Evolutionary conservation across 1,284 basidiomycete genomes (phyloP).

Genomic region (Schizopora paradoxa): DNA sequence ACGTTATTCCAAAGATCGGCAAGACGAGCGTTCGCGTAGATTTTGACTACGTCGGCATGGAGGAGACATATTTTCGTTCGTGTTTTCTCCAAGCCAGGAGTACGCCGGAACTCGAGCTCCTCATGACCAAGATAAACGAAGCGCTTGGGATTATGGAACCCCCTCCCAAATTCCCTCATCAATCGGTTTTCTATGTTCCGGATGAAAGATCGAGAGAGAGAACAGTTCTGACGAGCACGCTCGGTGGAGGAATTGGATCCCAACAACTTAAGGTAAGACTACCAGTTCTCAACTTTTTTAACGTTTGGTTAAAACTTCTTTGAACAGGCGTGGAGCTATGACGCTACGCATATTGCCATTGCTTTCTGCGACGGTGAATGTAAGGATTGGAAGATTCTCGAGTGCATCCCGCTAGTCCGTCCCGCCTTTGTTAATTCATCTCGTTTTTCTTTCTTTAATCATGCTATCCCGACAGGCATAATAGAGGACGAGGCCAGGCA

Average conservation of each 20-base stretch:
- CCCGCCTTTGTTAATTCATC: too few relatives aligned
- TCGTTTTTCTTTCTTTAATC: too few relatives aligned
- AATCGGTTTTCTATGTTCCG: constrained; percentile 66
- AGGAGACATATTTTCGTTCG: constrained; percentile 62
- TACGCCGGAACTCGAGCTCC: constrained; percentile 40
- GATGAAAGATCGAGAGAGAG: constrained; percentile 41
- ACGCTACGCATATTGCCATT: constrained; percentile 55
- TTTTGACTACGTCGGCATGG: constrained; percentile 52
- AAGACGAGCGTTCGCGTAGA: constrained; percentile 30
- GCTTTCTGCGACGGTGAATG: constrained; percentile 58
- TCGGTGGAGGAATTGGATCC: too few relatives aligned
- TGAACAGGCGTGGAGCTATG: too few relatives aligned
- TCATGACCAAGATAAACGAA: background rate
- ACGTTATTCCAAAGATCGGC: constrained; percentile 35
- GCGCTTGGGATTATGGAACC: constrained; percentile 25
- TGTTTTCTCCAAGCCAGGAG: constrained; percentile 51
- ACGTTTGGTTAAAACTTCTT: too few relatives aligned
- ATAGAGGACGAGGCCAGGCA: too few relatives aligned
- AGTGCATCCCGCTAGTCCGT: constrained; percentile 28
- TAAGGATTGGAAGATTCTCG: constrained; percentile 50
- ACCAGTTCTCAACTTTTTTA: too few relatives aligned
- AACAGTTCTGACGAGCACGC: too few relatives aligned
- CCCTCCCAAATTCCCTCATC: constrained; percentile 56
- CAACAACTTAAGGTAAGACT: too few relatives aligned
- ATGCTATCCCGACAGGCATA: too few relatives aligned